Percentiles rank a stretch among this genome's conserved stretches.
phyloP scores from a whole-genome alignment of 129 eudicot species.

The Lactuca sativa region DNA sequence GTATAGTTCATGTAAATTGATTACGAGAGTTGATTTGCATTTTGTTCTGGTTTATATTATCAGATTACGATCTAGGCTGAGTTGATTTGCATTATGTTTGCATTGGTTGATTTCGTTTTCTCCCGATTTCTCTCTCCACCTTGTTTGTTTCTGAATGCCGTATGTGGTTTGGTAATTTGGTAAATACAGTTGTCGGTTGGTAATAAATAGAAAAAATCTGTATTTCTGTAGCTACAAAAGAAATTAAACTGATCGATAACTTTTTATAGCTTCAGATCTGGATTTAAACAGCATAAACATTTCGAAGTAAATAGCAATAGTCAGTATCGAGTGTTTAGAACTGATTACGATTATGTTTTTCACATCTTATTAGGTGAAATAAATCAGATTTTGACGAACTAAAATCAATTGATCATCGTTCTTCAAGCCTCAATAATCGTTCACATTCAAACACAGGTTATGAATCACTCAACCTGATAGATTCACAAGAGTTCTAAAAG shows the following conservation, averaged over 20 bases:
- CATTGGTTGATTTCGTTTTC: constrained; percentile 8
- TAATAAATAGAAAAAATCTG: not conserved
- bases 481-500: not conserved
- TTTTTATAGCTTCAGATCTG: not conserved
- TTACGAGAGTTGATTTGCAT: constrained; percentile 22
- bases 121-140: not conserved
- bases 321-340: not conserved
- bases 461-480: not conserved
- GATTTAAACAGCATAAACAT: not conserved
- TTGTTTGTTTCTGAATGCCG: not conserved
- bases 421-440: not conserved
- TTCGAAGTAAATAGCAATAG: not conserved
- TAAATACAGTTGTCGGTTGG: constrained; percentile 18
- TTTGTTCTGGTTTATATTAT: not conserved
- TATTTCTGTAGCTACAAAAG: not conserved
- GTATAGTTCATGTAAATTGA: not conserved
- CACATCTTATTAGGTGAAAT: not conserved
- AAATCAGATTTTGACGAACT: not conserved
- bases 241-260: not conserved
- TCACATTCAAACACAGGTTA: not conserved
- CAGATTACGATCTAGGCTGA: constrained; percentile 10
- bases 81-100: constrained; percentile 2
- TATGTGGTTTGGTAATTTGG: not conserved
- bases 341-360: not conserved
- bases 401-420: not conserved